phyloP scores from a whole-genome alignment of 345 rosid species.

The Raphanus sativus region DNA sequence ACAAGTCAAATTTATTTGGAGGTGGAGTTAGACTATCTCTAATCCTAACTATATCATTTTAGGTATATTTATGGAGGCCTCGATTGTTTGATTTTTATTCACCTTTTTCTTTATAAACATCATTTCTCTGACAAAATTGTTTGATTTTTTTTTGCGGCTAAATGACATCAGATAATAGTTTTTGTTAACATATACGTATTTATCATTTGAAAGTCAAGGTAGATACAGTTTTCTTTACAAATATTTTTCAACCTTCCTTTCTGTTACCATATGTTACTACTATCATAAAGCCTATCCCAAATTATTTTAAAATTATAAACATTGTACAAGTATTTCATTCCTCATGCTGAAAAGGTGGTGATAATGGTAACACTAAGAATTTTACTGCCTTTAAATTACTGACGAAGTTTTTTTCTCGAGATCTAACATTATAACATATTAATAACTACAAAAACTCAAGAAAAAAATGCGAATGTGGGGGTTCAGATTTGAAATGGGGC shows the following conservation, averaged over 20 bases:
- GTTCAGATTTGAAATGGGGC: neutral
- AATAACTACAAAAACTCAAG: neutral
- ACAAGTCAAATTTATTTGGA: conserved; percentile 22
- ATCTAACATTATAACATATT: neutral
- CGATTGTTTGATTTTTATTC: neutral
- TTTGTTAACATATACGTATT: no score
- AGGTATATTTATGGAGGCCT: neutral
- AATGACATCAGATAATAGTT: no score
- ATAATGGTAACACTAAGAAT: no score
- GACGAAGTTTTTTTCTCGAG: no score
- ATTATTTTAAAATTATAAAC: neutral
- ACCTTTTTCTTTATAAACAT: neutral
- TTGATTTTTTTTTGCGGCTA: no score
- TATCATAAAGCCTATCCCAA: no score
- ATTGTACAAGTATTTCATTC: neutral
- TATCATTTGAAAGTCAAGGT: no score
- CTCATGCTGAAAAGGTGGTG: no score
- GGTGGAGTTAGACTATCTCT: neutral
- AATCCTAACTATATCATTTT: neutral
- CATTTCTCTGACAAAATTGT: no score
- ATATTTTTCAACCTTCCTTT: neutral
- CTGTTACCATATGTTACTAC: no score
- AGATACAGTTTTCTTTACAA: no score
- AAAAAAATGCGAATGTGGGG: neutral
- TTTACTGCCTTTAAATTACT: no score